Conservation (phyloP, 371 early-diverging fungal species). For the Mortierella sp. region DNA sequence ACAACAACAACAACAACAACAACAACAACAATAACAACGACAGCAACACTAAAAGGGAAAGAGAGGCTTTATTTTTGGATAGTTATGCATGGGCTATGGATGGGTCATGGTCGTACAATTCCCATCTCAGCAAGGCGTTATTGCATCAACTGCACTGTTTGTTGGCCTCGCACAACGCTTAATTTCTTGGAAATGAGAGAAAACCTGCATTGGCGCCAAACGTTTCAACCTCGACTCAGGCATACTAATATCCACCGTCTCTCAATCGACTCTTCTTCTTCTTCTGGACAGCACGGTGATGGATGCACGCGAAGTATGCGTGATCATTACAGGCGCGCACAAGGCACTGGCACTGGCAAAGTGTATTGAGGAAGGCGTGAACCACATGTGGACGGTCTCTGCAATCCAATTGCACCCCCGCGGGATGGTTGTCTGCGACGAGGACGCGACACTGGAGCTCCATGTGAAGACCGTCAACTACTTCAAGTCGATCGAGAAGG, state of each 20-base stretch:
- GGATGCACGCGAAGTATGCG: slow-evolving; percentile 88
- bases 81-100: not conserved
- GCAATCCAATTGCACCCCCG: slow-evolving; percentile 92
- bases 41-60: not conserved
- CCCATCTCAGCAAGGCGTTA: not conserved
- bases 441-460: slow-evolving; percentile 90
- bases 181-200: not conserved
- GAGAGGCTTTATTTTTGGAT: not conserved
- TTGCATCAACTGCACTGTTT: not conserved
- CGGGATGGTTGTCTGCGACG: slow-evolving; percentile 92
- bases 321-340: slow-evolving; percentile 91
- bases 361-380: slow-evolving; percentile 89
- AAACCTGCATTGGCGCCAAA: not conserved
- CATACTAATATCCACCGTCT: not conserved
- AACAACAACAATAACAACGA: not conserved
- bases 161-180: not conserved
- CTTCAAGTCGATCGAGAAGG: slow-evolving; percentile 92
- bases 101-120: not conserved
- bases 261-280: not conserved
- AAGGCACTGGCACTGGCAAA: slow-evolving; percentile 84
- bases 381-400: slow-evolving; percentile 95
- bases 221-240: not conserved
- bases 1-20: not conserved
- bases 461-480: slow-evolving; percentile 94
- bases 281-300: slow-evolving; percentile 78